Conservation (phyloP, 1,284 basidiomycete species). For the Malassezia psittaci region DNA sequence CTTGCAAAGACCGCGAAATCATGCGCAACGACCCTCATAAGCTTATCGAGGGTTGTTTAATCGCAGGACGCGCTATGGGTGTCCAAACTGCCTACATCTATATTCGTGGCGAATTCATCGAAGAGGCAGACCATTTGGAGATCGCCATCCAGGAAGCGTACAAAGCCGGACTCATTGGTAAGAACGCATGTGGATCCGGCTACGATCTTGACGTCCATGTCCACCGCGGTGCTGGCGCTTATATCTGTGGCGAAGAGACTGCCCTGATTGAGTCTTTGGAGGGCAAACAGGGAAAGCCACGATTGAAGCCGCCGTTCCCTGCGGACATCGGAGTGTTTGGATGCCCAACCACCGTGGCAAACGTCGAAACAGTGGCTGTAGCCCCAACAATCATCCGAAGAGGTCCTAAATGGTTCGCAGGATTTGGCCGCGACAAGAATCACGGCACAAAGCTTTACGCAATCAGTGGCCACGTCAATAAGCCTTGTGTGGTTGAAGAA, state of each 20-base stretch:
- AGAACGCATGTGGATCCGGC: slow-evolving; percentile 81
- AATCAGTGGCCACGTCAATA: slow-evolving; percentile 93
- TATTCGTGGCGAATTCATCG: slow-evolving; percentile 94
- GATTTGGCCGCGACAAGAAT: slow-evolving; percentile 84
- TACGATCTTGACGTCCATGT: slow-evolving; percentile 94
- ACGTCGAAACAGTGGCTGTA: slow-evolving; percentile 95
- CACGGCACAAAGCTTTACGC: slow-evolving; percentile 92
- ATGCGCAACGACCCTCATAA: slow-evolving; percentile 97
- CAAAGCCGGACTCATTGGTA: slow-evolving; percentile 78
- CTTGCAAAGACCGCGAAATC: slow-evolving; percentile 98
- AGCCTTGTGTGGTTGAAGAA: slow-evolving; percentile 94
- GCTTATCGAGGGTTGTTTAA: slow-evolving; percentile 90
- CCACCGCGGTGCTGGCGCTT: slow-evolving; percentile 92
- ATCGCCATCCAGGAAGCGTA: slow-evolving; percentile 93
- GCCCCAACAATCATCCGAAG: slow-evolving; percentile 91
- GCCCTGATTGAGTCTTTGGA: slow-evolving; percentile 93
- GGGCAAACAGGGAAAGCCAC: slow-evolving; percentile 93
- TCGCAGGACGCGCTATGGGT: slow-evolving; percentile 96
- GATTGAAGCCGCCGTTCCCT: slow-evolving; percentile 98
- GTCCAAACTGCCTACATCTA: slow-evolving; percentile 97
- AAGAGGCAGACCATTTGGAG: slow-evolving; percentile 85
- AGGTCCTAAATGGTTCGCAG: slow-evolving; percentile 81
- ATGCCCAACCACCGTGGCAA: slow-evolving; percentile 92
- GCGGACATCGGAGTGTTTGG: slow-evolving; percentile 95
- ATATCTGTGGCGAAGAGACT: slow-evolving; percentile 98